phyloP scores from a whole-genome alignment of 148 eudicot genomes.

The Spergularia marina region DNA sequence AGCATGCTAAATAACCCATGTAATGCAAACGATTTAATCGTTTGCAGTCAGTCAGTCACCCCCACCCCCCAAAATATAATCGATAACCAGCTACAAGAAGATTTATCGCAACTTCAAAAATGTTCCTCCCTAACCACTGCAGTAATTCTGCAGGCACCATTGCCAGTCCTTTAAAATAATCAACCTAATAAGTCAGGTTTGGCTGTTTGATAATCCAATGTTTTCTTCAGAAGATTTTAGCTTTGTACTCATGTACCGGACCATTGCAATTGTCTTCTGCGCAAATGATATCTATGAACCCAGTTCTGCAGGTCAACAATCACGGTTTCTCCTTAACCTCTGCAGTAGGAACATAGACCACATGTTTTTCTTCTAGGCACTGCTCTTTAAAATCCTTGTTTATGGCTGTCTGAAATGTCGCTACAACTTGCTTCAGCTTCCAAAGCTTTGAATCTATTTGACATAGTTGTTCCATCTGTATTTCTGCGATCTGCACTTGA shows the following conservation, averaged over 20 bases:
- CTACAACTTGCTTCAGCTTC: slow-evolving; percentile 46
- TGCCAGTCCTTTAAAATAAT: neutral
- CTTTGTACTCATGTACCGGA: neutral
- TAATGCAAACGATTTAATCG: too few species aligned
- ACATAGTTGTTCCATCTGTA: slow-evolving; percentile 59
- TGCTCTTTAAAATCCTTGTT: slow-evolving; percentile 22
- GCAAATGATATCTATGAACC: too few species aligned
- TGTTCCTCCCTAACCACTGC: neutral
- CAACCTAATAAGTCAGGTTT: neutral
- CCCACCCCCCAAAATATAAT: too few species aligned
- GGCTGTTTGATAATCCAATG: neutral
- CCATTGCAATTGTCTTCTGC: too few species aligned
- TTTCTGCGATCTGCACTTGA: slow-evolving; percentile 42
- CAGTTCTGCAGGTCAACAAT: slow-evolving; percentile 6
- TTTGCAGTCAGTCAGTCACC: neutral
- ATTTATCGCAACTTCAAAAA: neutral
- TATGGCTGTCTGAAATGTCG: slow-evolving; percentile 31
- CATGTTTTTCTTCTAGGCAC: slow-evolving; percentile 19
- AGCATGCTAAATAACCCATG: too few species aligned
- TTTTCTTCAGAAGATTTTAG: neutral
- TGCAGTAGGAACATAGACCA: slow-evolving; percentile 59
- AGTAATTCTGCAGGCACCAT: neutral
- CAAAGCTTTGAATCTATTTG: slow-evolving; percentile 49
- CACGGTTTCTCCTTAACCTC: slow-evolving; percentile 58
- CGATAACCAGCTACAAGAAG: neutral